phyloP scores from a whole-genome alignment of 2,329 filamentous ascomycete species.

The Pestalotiopsis sp. region DNA sequence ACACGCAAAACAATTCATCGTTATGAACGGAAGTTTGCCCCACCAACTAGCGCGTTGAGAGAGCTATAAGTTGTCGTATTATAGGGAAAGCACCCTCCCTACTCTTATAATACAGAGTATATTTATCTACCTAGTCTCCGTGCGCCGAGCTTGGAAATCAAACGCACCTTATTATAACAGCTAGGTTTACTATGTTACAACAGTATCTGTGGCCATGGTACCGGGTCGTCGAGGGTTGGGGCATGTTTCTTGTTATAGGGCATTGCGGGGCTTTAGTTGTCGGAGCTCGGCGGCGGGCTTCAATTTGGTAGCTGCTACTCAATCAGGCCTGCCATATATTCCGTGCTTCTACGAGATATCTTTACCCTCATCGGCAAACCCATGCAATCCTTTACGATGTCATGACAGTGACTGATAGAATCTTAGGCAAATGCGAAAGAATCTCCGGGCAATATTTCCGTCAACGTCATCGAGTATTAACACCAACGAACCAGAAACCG shows the following conservation, averaged over 20 bases:
- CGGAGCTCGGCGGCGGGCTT: background rate
- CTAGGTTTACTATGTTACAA: too few relatives aligned
- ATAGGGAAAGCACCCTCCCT: too few relatives aligned
- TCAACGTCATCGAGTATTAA: background rate
- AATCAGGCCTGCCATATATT: too few relatives aligned
- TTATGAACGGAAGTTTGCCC: too few relatives aligned
- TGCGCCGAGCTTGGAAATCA: too few relatives aligned
- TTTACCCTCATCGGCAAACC: background rate
- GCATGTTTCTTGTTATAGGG: background rate
- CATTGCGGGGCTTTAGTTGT: background rate
- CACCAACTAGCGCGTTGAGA: too few relatives aligned
- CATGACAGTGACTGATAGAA: background rate
- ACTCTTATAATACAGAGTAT: too few relatives aligned
- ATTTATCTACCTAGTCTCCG: too few relatives aligned
- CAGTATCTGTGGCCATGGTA: background rate
- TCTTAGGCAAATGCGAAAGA: background rate
- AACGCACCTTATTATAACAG: too few relatives aligned
- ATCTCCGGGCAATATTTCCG: background rate
- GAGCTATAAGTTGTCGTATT: too few relatives aligned
- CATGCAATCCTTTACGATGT: background rate
- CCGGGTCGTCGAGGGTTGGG: background rate
- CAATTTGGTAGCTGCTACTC: background rate
- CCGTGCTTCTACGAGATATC: background rate
- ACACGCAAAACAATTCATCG: too few relatives aligned
- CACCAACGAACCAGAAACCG: background rate